Conservation (phyloP, 176 grass and related monocot species). For the Triticum monococcum region DNA sequence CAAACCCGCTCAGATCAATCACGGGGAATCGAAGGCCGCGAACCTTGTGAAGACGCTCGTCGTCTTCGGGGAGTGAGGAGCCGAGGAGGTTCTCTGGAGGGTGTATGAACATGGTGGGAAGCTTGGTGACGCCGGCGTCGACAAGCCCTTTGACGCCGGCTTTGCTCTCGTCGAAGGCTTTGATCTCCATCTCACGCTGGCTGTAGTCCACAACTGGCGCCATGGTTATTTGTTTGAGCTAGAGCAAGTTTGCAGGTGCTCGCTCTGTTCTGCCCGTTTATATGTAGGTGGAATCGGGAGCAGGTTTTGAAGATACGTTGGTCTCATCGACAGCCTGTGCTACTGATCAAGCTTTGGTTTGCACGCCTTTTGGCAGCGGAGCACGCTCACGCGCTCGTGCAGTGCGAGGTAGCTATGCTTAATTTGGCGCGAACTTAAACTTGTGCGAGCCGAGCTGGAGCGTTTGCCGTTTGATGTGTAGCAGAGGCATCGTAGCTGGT, state of each 20-base stretch:
- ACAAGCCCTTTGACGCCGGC: background rate
- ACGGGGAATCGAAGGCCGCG: background rate
- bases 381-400: too few relatives aligned
- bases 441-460: too few relatives aligned
- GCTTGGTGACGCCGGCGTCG: background rate
- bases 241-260: background rate
- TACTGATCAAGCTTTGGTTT: too few relatives aligned
- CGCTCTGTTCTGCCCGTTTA: background rate
- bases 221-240: background rate
- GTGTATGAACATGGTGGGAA: background rate
- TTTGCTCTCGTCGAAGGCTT: background rate
- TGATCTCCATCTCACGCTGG: background rate
- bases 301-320: too few relatives aligned
- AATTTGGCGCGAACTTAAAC: too few relatives aligned
- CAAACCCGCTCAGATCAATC: background rate
- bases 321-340: too few relatives aligned
- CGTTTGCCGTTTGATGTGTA: too few relatives aligned
- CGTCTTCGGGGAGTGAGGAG: background rate
- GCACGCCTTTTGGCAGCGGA: too few relatives aligned
- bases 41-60: background rate
- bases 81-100: background rate
- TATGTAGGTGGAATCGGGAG: background rate
- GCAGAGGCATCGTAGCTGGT: too few relatives aligned
- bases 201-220: background rate
- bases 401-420: too few relatives aligned